These are phyloP conservation scores for Apiospora koreana DNA, from an alignment of 2,329 filamentous ascomycete species.

Conservation along the genomic window DNA sequence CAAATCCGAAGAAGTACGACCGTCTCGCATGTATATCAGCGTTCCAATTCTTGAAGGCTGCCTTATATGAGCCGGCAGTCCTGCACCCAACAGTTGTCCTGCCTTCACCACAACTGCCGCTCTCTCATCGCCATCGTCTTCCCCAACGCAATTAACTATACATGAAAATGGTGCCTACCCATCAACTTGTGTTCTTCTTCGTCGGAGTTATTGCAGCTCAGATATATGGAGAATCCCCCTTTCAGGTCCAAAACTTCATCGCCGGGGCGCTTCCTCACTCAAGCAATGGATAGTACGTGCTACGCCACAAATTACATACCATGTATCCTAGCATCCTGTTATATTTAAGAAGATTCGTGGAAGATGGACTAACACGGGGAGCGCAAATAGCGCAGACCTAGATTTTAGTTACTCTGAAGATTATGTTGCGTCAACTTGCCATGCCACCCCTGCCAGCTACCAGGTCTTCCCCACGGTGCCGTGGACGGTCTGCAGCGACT, in stretches of 20 bases:
- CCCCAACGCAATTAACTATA: not conserved
- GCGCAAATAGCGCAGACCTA: constrained; percentile 17
- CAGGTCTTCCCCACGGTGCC: constrained; percentile 20
- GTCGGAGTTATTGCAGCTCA: not conserved
- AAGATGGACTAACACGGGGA: no score
- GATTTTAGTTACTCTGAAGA: constrained; percentile 14
- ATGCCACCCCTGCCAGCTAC: constrained; percentile 17
- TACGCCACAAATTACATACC: no score
- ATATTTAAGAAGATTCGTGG: no score
- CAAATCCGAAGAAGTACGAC: not conserved
- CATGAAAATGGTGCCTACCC: not conserved
- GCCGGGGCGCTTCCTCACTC: constrained; percentile 25
- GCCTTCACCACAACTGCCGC: not conserved
- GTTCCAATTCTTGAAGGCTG: not conserved
- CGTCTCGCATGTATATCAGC: not conserved
- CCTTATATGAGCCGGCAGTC: not conserved
- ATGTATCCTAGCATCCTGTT: no score
- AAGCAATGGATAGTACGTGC: constrained; percentile 21
- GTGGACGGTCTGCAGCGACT: constrained; percentile 20
- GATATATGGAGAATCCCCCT: not conserved
- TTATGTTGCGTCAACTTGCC: constrained; percentile 15
- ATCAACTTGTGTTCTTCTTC: not conserved
- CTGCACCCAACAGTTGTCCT: not conserved
- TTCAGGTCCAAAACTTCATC: constrained; percentile 19
- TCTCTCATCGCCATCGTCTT: not conserved